phyloP scores from a whole-genome alignment of 169 alveolate genomes.

The Cryptosporidium xiaoi region DNA sequence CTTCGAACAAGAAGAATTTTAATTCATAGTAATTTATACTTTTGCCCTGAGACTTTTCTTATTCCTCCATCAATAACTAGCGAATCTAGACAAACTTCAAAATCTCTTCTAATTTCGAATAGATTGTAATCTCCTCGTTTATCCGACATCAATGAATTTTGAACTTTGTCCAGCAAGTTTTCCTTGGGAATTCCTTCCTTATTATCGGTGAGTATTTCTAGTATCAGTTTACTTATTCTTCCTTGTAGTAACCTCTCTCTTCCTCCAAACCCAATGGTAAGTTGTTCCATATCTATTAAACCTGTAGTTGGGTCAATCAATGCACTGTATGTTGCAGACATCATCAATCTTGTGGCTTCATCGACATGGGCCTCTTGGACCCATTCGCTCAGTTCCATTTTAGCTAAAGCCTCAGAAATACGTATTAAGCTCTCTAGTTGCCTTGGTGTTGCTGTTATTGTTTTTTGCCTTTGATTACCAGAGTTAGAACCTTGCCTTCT shows the following conservation, averaged over 20 bases:
- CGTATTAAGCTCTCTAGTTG: conserved; percentile 96
- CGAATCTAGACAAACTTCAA: conserved; percentile 37
- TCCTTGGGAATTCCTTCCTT: conserved; percentile 48
- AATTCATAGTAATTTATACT: conserved; percentile 29
- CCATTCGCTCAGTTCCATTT: conserved; percentile 90
- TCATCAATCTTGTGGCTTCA: conserved; percentile 97
- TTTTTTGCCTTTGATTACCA: conserved; percentile 75
- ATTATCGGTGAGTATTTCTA: conserved; percentile 26
- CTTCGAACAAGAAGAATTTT: background rate
- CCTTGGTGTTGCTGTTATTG: conserved; percentile 96
- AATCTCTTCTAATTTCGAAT: conserved; percentile 36
- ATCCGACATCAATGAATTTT: background rate
- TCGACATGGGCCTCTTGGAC: conserved; percentile 93
- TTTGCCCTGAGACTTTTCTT: conserved; percentile 54
- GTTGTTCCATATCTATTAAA: conserved; percentile 94
- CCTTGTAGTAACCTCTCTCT: conserved; percentile 57
- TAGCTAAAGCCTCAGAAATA: conserved; percentile 96
- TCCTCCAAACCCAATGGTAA: conserved; percentile 88
- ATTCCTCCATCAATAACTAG: conserved; percentile 44
- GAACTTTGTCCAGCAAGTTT: conserved; percentile 4
- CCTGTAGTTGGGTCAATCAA: conserved; percentile 99
- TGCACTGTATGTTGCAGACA: conserved; percentile 97
- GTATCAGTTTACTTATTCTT: conserved; percentile 16
- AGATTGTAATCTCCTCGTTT: background rate
- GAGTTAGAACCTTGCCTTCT: conserved; percentile 86